Evolutionary conservation across 139 green algal genomes (phyloP).

Genomic region (Chlorella sp.): DNA sequence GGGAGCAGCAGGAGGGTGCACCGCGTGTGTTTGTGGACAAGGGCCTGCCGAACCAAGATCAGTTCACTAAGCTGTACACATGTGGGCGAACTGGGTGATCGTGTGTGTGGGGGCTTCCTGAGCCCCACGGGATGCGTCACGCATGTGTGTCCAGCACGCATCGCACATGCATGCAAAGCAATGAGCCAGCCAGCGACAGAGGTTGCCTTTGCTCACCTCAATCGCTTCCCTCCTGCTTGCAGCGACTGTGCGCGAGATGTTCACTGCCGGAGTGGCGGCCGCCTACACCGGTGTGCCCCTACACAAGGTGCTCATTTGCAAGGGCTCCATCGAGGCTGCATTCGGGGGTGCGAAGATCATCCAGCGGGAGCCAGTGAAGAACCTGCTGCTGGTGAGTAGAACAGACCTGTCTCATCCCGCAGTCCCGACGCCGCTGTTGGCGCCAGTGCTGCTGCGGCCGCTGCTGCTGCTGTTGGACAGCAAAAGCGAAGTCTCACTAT

Average conservation of each 20-base stretch:
- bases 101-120: no score
- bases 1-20: neutral
- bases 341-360: neutral
- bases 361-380: neutral
- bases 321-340: neutral
- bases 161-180: neutral
- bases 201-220: neutral
- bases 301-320: neutral
- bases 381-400: neutral
- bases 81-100: neutral
- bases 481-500: neutral
- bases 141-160: no score
- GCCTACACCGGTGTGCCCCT: slow-evolving; percentile 12
- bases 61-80: neutral
- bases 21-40: slow-evolving; percentile 8
- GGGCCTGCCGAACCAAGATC: neutral
- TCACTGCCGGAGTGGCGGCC: neutral
- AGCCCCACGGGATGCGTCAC: no score
- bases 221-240: neutral
- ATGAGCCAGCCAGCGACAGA: neutral
- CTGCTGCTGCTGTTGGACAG: neutral
- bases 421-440: neutral
- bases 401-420: neutral
- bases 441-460: neutral
- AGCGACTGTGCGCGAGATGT: slow-evolving; percentile 19